Evolutionary conservation across 768 basidiomycete genomes (phyloP).

Genomic region (Tulasnella sp.): DNA sequence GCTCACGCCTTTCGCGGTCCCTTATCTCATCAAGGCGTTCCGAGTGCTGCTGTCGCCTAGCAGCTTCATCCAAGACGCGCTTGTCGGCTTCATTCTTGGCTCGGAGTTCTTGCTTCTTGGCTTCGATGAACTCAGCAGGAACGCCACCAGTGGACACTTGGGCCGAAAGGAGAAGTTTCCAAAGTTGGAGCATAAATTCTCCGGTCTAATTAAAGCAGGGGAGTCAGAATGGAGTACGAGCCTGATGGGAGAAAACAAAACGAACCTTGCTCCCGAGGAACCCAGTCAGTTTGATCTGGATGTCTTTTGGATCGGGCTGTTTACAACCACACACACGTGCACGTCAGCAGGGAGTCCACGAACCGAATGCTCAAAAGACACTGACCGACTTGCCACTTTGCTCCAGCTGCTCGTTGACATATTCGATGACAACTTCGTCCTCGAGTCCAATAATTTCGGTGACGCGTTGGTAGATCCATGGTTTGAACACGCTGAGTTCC

Average conservation of each 20-base stretch:
- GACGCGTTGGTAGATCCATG: slow-evolving; percentile 94
- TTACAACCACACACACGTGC: neutral
- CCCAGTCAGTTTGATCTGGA: slow-evolving; percentile 91
- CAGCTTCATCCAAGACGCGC: slow-evolving; percentile 52
- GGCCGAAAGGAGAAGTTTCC: slow-evolving; percentile 90
- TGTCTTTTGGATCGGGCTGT: slow-evolving; percentile 90
- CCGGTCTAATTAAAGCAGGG: slow-evolving; percentile 47
- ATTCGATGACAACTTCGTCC: slow-evolving; percentile 95
- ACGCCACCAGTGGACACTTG: slow-evolving; percentile 86
- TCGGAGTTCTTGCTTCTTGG: slow-evolving; percentile 90
- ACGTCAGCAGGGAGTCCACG: neutral
- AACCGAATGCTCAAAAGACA: slow-evolving; percentile 14
- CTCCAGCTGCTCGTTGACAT: slow-evolving; percentile 91
- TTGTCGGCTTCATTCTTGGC: slow-evolving; percentile 36
- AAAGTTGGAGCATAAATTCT: slow-evolving; percentile 80
- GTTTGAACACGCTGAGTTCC: slow-evolving; percentile 83
- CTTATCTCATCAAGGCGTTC: slow-evolving; percentile 63
- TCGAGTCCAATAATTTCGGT: slow-evolving; percentile 88
- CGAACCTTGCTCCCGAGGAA: slow-evolving; percentile 71
- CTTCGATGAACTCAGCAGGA: slow-evolving; percentile 82
- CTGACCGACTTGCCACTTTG: slow-evolving; percentile 77
- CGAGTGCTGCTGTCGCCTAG: slow-evolving; percentile 60
- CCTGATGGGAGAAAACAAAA: slow-evolving; percentile 12
- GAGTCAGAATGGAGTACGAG: neutral
- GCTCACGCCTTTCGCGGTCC: slow-evolving; percentile 43